Evolutionary conservation across 2,329 filamentous ascomycete species (phyloP).

Genomic region (Endocalyx cinctus): DNA sequence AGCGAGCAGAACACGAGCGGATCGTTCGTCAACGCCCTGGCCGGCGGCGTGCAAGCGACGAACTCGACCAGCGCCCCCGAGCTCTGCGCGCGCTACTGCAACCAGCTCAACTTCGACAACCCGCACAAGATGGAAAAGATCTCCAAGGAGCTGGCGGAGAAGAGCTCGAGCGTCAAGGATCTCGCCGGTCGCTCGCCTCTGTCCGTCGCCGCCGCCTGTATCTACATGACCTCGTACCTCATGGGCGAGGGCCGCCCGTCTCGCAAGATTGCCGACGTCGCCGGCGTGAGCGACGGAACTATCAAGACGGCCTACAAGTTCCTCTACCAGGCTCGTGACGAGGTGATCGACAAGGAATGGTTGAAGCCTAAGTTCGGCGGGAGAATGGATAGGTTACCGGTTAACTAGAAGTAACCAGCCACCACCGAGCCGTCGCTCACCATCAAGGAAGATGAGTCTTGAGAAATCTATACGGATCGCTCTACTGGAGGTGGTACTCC

Average conservation of each 20-base stretch:
- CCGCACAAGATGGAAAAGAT: slow-evolving; percentile 73
- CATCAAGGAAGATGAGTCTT: too few relatives aligned
- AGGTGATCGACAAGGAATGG: slow-evolving; percentile 72
- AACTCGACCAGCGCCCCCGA: slow-evolving; percentile 76
- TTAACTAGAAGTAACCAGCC: slow-evolving; percentile 45
- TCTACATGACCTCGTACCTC: slow-evolving; percentile 90
- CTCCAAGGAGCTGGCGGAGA: slow-evolving; percentile 71
- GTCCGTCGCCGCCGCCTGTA: slow-evolving; percentile 90
- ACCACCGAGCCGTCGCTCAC: too few relatives aligned
- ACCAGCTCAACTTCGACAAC: slow-evolving; percentile 68
- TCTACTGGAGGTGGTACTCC: too few relatives aligned
- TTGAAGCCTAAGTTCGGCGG: slow-evolving; percentile 62
- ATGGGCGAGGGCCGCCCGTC: slow-evolving; percentile 73
- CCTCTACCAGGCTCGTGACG: slow-evolving; percentile 69
- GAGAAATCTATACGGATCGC: too few relatives aligned
- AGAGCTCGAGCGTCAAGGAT: slow-evolving; percentile 71
- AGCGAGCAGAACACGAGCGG: slow-evolving; percentile 57
- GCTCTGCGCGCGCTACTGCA: slow-evolving; percentile 86
- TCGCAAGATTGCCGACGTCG: slow-evolving; percentile 81
- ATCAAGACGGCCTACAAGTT: slow-evolving; percentile 94
- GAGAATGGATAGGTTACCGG: slow-evolving; percentile 66
- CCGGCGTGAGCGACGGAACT: slow-evolving; percentile 91
- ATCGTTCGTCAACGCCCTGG: slow-evolving; percentile 51
- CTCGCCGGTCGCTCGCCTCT: slow-evolving; percentile 90
- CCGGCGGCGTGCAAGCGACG: slow-evolving; percentile 68